Percentiles rank a stretch among this genome's conserved stretches.
These are phyloP conservation scores for Saturnispora hagleri DNA, from an alignment of 805 yeast species.

Conservation along the genomic window DNA sequence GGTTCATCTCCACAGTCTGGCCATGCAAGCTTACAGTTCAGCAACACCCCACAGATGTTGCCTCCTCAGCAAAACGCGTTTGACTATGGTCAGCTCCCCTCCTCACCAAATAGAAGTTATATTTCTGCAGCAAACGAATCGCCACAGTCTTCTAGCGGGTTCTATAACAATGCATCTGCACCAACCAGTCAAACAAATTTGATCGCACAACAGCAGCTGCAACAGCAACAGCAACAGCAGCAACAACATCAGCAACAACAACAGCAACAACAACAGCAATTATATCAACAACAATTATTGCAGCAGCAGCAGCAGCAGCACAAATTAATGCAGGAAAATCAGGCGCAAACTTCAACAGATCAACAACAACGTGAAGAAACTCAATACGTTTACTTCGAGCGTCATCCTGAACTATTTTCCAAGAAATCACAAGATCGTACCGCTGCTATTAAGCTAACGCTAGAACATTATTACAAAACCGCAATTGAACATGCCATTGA, in stretches of 20 bases:
- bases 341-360: neutral
- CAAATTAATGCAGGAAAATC: slow-evolving; percentile 18
- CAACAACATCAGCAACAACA: slow-evolving; percentile 27
- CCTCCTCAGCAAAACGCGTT: neutral
- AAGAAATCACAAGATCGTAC: slow-evolving; percentile 74
- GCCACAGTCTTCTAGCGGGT: neutral
- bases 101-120: neutral
- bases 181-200: neutral
- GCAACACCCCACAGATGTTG: neutral
- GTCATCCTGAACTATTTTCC: slow-evolving; percentile 75
- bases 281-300: neutral
- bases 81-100: neutral
- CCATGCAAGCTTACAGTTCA: neutral
- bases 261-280: slow-evolving; percentile 7
- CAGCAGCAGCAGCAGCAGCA: slow-evolving; percentile 10
- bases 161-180: neutral
- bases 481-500: slow-evolving; percentile 90
- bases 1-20: slow-evolving; percentile 1
- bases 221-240: slow-evolving; percentile 19
- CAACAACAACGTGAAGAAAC: slow-evolving; percentile 9
- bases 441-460: slow-evolving; percentile 68
- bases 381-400: slow-evolving; percentile 63
- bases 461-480: slow-evolving; percentile 79
- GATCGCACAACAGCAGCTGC: slow-evolving; percentile 25
- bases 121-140: neutral